Conservation (phyloP, 2,329 filamentous ascomycete genomes). For the Alternaria sp. region DNA sequence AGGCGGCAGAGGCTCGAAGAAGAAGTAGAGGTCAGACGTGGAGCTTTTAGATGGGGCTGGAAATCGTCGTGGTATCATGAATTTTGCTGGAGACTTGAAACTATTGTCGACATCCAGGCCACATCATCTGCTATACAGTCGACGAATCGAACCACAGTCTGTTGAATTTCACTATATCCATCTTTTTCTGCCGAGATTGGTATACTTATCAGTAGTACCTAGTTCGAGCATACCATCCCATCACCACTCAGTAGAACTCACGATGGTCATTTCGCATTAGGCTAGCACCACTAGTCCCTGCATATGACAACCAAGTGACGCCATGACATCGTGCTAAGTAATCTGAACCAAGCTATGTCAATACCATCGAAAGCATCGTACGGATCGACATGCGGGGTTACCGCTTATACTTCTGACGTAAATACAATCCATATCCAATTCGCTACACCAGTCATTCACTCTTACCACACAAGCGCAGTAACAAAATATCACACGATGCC, state of each 20-base stretch:
- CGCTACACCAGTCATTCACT: neutral
- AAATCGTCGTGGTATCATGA: neutral
- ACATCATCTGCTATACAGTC: neutral
- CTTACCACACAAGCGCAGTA: neutral
- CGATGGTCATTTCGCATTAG: neutral
- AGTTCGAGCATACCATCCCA: neutral
- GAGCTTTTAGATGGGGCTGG: neutral
- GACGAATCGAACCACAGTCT: neutral
- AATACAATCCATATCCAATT: neutral
- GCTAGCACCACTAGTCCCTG: neutral
- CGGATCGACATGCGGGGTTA: neutral
- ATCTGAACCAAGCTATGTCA: neutral
- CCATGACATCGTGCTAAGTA: neutral
- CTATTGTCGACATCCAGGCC: neutral
- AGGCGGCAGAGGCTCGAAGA: conserved; percentile 45
- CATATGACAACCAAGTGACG: neutral
- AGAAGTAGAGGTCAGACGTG: conserved; percentile 18
- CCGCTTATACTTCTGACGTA: neutral
- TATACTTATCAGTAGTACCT: neutral
- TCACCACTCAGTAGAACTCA: neutral
- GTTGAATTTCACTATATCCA: neutral
- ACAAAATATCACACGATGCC: conserved; percentile 8
- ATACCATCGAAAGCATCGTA: neutral
- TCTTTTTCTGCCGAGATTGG: too few relatives aligned
- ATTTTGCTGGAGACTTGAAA: neutral